Percentiles rank a stretch among this genome's conserved stretches.
These are phyloP conservation scores for Vitis hybrid DNA, from an alignment of 177 flowering plant species.

Conservation along the genomic window DNA sequence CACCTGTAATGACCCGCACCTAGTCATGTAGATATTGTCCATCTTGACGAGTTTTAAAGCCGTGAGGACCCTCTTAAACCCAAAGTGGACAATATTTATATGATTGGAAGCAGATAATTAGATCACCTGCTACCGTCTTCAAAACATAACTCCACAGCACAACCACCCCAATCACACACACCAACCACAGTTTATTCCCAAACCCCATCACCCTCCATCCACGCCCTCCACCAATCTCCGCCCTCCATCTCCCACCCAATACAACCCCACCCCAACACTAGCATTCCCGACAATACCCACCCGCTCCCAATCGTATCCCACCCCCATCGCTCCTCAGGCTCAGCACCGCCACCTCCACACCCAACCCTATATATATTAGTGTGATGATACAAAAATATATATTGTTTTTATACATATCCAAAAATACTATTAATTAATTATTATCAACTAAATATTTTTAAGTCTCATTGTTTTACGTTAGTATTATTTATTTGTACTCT, in stretches of 20 bases:
- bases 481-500: too few species aligned
- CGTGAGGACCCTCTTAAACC: too few species aligned
- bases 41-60: too few species aligned
- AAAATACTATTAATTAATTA: too few species aligned
- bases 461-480: too few species aligned
- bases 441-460: too few species aligned
- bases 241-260: constrained; percentile 34
- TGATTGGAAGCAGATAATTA: too few species aligned
- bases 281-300: constrained; percentile 39
- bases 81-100: too few species aligned
- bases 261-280: constrained; percentile 22
- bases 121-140: constrained; percentile 13
- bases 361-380: constrained; percentile 10
- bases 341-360: constrained; percentile 41
- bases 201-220: constrained; percentile 8
- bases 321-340: constrained; percentile 46
- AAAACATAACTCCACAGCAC: constrained; percentile 35
- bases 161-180: constrained; percentile 24
- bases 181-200: constrained; percentile 17
- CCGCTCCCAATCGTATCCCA: constrained; percentile 45
- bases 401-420: too few species aligned
- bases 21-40: too few species aligned
- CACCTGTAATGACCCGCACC: too few species aligned
- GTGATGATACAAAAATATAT: too few species aligned
- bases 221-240: constrained; percentile 15